phyloP scores from a whole-genome alignment of 2,329 filamentous ascomycete genomes.

The Acrodontium crateriforme region DNA sequence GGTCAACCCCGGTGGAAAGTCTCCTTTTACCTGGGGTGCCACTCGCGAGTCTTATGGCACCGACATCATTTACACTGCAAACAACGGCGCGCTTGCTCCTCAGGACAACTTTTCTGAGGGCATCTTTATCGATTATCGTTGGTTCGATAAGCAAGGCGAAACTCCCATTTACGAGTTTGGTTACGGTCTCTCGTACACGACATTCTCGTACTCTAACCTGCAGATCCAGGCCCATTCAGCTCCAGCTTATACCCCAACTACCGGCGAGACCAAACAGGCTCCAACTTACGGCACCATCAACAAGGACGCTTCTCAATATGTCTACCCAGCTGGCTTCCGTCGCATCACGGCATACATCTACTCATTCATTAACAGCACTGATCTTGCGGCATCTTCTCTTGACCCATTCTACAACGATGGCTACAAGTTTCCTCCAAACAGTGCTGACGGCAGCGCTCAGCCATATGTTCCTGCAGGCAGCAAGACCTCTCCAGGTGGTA shows the following conservation, averaged over 20 bases:
- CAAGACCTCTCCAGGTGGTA: conserved; percentile 45
- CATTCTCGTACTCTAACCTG: conserved; percentile 60
- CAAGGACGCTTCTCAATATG: conserved; percentile 49
- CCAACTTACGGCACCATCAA: conserved; percentile 52
- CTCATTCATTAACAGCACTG: conserved; percentile 54
- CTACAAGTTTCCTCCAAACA: conserved; percentile 44
- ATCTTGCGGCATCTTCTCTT: conserved; percentile 41
- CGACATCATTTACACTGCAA: conserved; percentile 53
- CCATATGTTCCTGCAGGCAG: conserved; percentile 45
- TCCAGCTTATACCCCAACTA: conserved; percentile 43
- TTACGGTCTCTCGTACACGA: conserved; percentile 68
- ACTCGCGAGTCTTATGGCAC: conserved; percentile 54
- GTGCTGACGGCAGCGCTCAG: conserved; percentile 47
- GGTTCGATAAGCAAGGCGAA: conserved; percentile 53
- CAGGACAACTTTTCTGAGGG: conserved; percentile 66
- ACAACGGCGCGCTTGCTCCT: conserved; percentile 51
- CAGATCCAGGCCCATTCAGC: conserved; percentile 39
- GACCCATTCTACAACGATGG: conserved; percentile 48
- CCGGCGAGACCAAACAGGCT: conserved; percentile 48
- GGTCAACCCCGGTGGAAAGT: conserved; percentile 60
- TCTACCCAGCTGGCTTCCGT: conserved; percentile 49
- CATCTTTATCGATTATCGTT: conserved; percentile 67
- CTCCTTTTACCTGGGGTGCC: conserved; percentile 59
- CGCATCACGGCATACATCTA: conserved; percentile 49
- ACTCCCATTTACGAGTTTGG: conserved; percentile 71